These are phyloP conservation scores for Lactarius pseudohatsudake DNA, from an alignment of 768 basidiomycete species.

Conservation along the genomic window DNA sequence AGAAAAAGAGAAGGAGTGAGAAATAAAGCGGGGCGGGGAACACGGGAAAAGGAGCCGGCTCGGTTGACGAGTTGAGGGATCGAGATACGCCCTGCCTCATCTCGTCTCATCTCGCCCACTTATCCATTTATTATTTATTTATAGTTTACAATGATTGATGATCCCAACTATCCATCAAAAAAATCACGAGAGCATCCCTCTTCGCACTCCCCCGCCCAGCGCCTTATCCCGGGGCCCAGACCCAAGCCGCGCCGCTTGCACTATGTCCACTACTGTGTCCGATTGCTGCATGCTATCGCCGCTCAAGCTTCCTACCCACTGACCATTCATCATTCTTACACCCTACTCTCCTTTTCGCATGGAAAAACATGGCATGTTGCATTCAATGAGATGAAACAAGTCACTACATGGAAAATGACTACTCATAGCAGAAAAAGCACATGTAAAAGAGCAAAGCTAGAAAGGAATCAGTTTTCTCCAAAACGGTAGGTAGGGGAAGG, in stretches of 20 bases:
- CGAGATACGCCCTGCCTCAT: slow-evolving; percentile 1
- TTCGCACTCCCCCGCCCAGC: neutral
- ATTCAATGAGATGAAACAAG: neutral
- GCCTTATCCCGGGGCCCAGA: neutral
- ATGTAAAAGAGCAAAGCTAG: neutral
- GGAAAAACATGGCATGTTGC: neutral
- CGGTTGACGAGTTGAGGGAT: neutral
- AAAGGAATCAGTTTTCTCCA: slow-evolving; percentile 1
- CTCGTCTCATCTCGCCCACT: neutral
- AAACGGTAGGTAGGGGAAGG: neutral
- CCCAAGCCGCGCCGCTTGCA: neutral
- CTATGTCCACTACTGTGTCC: neutral
- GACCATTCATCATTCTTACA: neutral
- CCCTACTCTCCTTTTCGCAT: neutral
- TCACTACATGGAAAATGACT: slow-evolving; percentile 3
- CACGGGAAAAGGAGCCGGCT: neutral
- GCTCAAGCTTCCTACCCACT: neutral
- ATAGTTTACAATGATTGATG: neutral
- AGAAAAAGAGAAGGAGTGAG: neutral
- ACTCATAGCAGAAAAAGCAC: neutral
- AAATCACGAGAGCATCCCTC: neutral
- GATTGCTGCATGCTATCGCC: neutral
- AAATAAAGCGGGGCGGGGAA: slow-evolving; percentile 3
- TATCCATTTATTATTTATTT: neutral
- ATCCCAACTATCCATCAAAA: slow-evolving; percentile 2